These are phyloP conservation scores for Bocquillonia castaneifolia DNA, from an alignment of 441 rosid species.

Conservation along the genomic window DNA sequence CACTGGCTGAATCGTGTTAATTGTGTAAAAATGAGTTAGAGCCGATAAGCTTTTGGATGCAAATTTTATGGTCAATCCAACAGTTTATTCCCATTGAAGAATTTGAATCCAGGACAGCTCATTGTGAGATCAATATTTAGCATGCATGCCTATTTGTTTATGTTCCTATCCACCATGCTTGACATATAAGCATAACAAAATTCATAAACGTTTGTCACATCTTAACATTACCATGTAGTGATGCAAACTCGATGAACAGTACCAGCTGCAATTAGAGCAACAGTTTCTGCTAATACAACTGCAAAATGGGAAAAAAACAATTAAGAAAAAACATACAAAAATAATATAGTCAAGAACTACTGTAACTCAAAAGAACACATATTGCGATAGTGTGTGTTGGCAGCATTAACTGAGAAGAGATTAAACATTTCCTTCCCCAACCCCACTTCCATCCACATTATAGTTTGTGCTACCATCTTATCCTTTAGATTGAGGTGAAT, in stretches of 20 bases:
- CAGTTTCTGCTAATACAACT: conserved; percentile 67
- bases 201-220: neutral
- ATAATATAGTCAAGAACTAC: conserved; percentile 2
- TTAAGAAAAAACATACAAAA: neutral
- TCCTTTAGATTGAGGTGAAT: no score
- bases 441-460: no score
- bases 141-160: neutral
- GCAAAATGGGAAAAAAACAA: conserved; percentile 24
- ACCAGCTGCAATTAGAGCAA: conserved; percentile 72
- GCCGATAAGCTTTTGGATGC: neutral
- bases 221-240: conserved; percentile 65
- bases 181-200: neutral
- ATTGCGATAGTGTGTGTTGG: neutral
- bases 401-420: neutral
- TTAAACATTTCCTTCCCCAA: no score
- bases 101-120: neutral
- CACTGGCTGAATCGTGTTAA: neutral
- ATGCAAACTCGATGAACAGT: conserved; percentile 84
- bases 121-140: neutral
- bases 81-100: neutral
- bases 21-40: neutral
- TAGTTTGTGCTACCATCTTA: no score
- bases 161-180: neutral
- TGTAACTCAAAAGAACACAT: neutral
- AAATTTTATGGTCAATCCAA: conserved; percentile 3